These are phyloP conservation scores for Capronia epimyces DNA, from an alignment of 2,329 filamentous ascomycete genomes.

Conservation along the genomic window DNA sequence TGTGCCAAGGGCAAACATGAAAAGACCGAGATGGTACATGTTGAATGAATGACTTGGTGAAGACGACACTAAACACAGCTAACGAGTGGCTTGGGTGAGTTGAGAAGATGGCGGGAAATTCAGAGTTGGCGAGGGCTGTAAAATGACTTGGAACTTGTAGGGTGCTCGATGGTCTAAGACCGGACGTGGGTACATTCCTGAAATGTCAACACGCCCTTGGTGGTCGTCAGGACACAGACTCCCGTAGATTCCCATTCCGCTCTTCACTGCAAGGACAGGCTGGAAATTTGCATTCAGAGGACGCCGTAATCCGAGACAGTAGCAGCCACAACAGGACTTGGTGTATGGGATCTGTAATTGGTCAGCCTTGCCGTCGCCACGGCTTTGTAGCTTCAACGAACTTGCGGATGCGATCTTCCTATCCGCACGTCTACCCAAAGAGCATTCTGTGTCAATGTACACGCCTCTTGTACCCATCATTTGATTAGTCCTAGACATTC, in stretches of 20 bases:
- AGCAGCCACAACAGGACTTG: too few species aligned
- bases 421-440: too few species aligned
- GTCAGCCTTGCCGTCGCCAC: too few species aligned
- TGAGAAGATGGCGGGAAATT: neutral
- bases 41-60: constrained; percentile 3
- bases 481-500: too few species aligned
- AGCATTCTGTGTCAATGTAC: too few species aligned
- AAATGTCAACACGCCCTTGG: constrained; percentile 3
- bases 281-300: neutral
- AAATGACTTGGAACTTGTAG: neutral
- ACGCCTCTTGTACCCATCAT: too few species aligned
- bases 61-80: neutral
- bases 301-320: neutral
- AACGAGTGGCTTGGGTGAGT: constrained; percentile 21
- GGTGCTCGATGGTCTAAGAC: neutral
- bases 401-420: too few species aligned
- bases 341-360: too few species aligned
- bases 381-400: too few species aligned
- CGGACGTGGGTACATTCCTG: constrained; percentile 10
- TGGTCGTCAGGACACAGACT: neutral
- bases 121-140: neutral
- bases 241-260: neutral
- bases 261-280: neutral
- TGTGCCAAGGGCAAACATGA: constrained; percentile 7
- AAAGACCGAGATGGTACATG: constrained; percentile 11